Evolutionary conservation across 2,329 filamentous ascomycete genomes (phyloP), one percentile per base, ranked within the genome.

Genomic region (Xylogone sp.): DNA sequence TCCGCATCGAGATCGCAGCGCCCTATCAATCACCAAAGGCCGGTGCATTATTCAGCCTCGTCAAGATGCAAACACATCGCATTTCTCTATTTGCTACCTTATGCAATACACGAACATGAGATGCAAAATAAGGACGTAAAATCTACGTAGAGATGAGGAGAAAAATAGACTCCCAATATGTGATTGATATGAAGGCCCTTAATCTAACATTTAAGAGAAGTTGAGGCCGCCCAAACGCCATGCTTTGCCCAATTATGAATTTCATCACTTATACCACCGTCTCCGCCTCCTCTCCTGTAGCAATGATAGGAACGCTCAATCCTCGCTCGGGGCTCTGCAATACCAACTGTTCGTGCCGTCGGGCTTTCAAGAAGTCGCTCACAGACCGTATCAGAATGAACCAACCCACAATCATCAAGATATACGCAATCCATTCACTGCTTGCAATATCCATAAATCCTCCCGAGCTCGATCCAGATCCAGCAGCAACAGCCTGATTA

Each of bases 361-460:
- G 81, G 34, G 91, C 94, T 59, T 86, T 83, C 56, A 97, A 72
- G 67, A 94, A 99, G 67, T 97, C 92, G 62, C 87, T 91, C 18
- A 96, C 84, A n/a, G 91, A 86, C 69, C 92, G 83, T 66, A 99
- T 97, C 56, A 99, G 75, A 56, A 99, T 91, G 65, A 97, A 97
- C 94, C 94, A 99, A 4, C 94, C 94, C 1, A 96, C 87, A 65
- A 99, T 89, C 94, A 99, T 99, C 45, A 99, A 72, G 16, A 88
- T 76, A 63, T 97, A 99, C 10, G 91, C 89, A 56, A 96, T 76
- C 90, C 90, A 97, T 66, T 97, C 92, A 57, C 81, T 86, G 48
- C 86, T 86, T 5, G 79, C 82, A 42, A 96, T 82, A 31, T 82
- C 79, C 6, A 74, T 70, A 9, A 77, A 65, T 12, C 73, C 71